Evolutionary conservation across 805 yeast genomes (phyloP).

Genomic region (Ogataea nitratoaversa): DNA sequence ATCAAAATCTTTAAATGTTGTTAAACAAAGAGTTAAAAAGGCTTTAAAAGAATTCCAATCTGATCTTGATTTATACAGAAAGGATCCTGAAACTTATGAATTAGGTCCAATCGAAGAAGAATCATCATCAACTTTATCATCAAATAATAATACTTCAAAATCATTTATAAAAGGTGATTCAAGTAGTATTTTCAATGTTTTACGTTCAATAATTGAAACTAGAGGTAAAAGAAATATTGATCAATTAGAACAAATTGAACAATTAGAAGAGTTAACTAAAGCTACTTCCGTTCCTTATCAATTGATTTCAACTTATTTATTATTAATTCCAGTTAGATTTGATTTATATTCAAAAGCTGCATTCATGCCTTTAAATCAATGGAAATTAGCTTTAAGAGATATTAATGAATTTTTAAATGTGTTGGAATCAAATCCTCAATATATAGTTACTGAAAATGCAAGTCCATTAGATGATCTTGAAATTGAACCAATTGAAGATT

Average conservation of each 20-base stretch:
- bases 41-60: conserved; percentile 63
- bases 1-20: conserved; percentile 81
- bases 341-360: conserved; percentile 67
- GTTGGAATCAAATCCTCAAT: conserved; percentile 59
- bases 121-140: conserved; percentile 34
- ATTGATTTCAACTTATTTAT: conserved; percentile 68
- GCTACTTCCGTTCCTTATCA: conserved; percentile 64
- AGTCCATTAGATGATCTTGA: conserved; percentile 62
- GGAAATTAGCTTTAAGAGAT: conserved; percentile 69
- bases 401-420: conserved; percentile 58
- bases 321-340: conserved; percentile 83
- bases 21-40: conserved; percentile 85
- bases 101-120: conserved; percentile 44
- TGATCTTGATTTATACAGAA: conserved; percentile 55
- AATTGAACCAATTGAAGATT: no score
- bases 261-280: conserved; percentile 57
- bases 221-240: conserved; percentile 96
- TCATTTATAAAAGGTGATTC: no score
- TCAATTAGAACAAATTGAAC: conserved; percentile 67
- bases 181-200: conserved; percentile 64
- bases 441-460: conserved; percentile 76
- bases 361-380: conserved; percentile 73
- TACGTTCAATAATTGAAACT: conserved; percentile 73
- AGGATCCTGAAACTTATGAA: conserved; percentile 72
- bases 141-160: no score